These are phyloP conservation scores for Paracoccidioides brasiliensis DNA, from an alignment of 2,329 filamentous ascomycete genomes.

Conservation along the genomic window DNA sequence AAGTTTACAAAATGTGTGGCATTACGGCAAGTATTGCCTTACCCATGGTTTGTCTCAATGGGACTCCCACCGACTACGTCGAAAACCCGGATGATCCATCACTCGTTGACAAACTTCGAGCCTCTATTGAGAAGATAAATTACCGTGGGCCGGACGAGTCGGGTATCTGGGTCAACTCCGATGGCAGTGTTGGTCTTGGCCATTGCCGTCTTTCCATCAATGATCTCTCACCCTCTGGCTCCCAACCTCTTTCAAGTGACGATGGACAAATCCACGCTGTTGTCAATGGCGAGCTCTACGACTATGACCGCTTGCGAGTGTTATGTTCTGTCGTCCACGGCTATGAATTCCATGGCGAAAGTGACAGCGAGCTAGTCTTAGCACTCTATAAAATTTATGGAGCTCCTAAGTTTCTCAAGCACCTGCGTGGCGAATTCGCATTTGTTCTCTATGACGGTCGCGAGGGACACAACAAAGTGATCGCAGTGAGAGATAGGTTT, in stretches of 20 bases:
- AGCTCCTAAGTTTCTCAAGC: slow-evolving; percentile 27
- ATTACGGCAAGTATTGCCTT: slow-evolving; percentile 1
- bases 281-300: slow-evolving; percentile 50
- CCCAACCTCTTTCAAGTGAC: slow-evolving; percentile 35
- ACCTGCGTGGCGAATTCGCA: slow-evolving; percentile 44
- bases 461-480: slow-evolving; percentile 22
- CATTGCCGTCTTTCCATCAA: slow-evolving; percentile 43
- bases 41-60: not conserved
- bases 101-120: not conserved
- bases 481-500: slow-evolving; percentile 42
- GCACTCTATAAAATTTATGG: slow-evolving; percentile 41
- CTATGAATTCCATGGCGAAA: slow-evolving; percentile 35
- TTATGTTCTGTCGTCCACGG: slow-evolving; percentile 20
- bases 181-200: slow-evolving; percentile 33
- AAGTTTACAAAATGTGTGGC: not conserved
- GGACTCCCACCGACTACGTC: not conserved
- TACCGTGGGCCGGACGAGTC: slow-evolving; percentile 36
- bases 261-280: slow-evolving; percentile 38
- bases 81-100: not conserved
- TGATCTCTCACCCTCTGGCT: slow-evolving; percentile 36
- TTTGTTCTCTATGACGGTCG: slow-evolving; percentile 40
- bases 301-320: slow-evolving; percentile 34
- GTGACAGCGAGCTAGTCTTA: slow-evolving; percentile 42
- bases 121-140: slow-evolving; percentile 24
- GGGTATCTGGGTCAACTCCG: slow-evolving; percentile 35